Evolutionary conservation across 768 basidiomycete genomes (phyloP).

Genomic region (Rhodotorula toruloides): DNA sequence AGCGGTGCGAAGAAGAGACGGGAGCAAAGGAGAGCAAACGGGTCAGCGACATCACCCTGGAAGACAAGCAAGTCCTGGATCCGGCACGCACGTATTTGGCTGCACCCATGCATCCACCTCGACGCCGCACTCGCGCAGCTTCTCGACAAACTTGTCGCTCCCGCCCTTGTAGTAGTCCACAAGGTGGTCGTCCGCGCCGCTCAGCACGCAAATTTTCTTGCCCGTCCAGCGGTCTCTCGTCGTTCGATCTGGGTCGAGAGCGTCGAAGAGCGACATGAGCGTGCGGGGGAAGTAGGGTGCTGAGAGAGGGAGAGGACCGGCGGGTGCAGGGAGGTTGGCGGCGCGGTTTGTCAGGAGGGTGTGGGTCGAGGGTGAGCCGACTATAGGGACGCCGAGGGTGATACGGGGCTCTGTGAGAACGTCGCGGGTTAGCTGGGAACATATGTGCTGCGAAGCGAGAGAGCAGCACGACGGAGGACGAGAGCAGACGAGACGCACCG

Average conservation of each 20-base stretch:
- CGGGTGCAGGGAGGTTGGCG: neutral
- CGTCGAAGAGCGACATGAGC: slow-evolving; percentile 8
- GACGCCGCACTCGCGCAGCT: slow-evolving; percentile 33
- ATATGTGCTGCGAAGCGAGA: neutral
- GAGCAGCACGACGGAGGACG: too few species aligned
- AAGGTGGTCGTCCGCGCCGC: slow-evolving; percentile 60
- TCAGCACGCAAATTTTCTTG: slow-evolving; percentile 68
- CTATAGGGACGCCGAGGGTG: slow-evolving; percentile 40
- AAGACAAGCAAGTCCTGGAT: too few species aligned
- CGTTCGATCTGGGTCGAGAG: slow-evolving; percentile 5
- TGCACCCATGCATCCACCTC: slow-evolving; percentile 26
- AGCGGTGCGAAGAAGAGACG: neutral
- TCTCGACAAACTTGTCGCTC: slow-evolving; percentile 57
- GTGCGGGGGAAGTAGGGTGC: slow-evolving; percentile 21
- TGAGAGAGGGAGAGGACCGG: slow-evolving; percentile 12
- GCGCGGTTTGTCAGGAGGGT: slow-evolving; percentile 35
- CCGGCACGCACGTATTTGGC: slow-evolving; percentile 24
- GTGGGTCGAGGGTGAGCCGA: slow-evolving; percentile 37
- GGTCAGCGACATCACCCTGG: neutral
- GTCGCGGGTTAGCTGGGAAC: neutral
- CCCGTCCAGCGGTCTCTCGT: slow-evolving; percentile 44
- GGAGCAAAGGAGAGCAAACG: neutral
- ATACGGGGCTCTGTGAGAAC: slow-evolving; percentile 36
- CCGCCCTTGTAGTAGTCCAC: slow-evolving; percentile 53
- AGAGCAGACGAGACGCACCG: slow-evolving; percentile 46